phyloP scores from a whole-genome alignment of 495 filamentous ascomycete genomes.

The Neurospora tetrasperma region DNA sequence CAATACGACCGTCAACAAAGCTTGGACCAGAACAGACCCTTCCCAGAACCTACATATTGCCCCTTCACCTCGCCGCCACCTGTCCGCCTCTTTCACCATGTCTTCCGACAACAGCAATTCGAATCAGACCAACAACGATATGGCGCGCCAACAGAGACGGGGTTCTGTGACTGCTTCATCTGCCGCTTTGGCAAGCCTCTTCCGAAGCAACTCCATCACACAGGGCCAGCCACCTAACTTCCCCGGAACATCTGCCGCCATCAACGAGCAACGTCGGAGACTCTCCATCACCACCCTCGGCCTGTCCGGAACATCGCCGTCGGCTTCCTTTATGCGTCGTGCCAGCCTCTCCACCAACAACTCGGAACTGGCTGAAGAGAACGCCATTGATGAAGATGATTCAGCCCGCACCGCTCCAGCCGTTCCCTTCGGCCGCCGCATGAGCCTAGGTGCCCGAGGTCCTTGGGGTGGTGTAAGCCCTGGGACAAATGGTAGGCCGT shows the following conservation, averaged over 20 bases:
- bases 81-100: constrained; percentile 22
- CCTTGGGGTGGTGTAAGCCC: constrained; percentile 35
- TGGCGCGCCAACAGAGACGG: constrained; percentile 37
- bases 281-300: constrained; percentile 82
- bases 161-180: constrained; percentile 39
- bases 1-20: neutral
- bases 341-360: constrained; percentile 68
- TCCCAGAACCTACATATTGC: constrained; percentile 7
- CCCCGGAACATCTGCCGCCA: constrained; percentile 52
- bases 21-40: neutral
- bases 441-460: constrained; percentile 72
- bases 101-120: constrained; percentile 28
- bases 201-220: constrained; percentile 39
- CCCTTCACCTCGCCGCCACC: neutral
- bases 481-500: constrained; percentile 38
- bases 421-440: constrained; percentile 71
- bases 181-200: constrained; percentile 44
- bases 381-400: constrained; percentile 73
- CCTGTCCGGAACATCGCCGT: constrained; percentile 65
- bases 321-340: constrained; percentile 46
- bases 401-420: constrained; percentile 40
- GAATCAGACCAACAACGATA: constrained; percentile 22
- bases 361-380: constrained; percentile 76
- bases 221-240: constrained; percentile 32
- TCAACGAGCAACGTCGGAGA: constrained; percentile 66